Evolutionary conservation across 2,329 filamentous ascomycete genomes (phyloP).

Genomic region (Curvularia lunata): DNA sequence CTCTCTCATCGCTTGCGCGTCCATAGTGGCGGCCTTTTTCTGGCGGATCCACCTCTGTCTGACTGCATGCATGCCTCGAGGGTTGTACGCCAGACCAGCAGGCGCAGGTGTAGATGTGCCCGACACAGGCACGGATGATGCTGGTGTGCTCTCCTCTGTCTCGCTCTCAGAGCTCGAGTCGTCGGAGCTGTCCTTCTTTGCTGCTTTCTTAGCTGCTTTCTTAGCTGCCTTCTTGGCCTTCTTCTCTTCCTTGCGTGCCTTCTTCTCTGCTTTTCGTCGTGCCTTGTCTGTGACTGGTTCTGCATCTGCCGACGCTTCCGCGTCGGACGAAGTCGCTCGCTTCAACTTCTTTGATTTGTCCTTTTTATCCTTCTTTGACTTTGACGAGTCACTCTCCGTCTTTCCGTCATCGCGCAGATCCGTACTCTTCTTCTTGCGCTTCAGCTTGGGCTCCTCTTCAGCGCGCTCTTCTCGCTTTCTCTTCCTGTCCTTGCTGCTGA

Average conservation of each 20-base stretch:
- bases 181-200: slow-evolving; percentile 31
- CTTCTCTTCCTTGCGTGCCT: slow-evolving; percentile 53
- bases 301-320: slow-evolving; percentile 29
- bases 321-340: slow-evolving; percentile 26
- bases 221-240: slow-evolving; percentile 58
- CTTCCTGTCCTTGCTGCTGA: slow-evolving; percentile 40
- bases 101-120: slow-evolving; percentile 55
- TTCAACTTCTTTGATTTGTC: slow-evolving; percentile 39
- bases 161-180: slow-evolving; percentile 38
- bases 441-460: slow-evolving; percentile 41
- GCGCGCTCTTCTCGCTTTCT: slow-evolving; percentile 46
- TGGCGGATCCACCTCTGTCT: slow-evolving; percentile 85
- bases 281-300: slow-evolving; percentile 53
- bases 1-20: slow-evolving; percentile 84
- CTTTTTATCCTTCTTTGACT: slow-evolving; percentile 40
- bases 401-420: slow-evolving; percentile 40
- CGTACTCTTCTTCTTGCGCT: slow-evolving; percentile 49
- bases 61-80: slow-evolving; percentile 72
- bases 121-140: slow-evolving; percentile 45
- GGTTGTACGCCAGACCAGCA: slow-evolving; percentile 44
- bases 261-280: slow-evolving; percentile 52
- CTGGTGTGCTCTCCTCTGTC: slow-evolving; percentile 39
- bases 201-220: slow-evolving; percentile 50
- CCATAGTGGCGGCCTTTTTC: slow-evolving; percentile 82
- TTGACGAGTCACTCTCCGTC: slow-evolving; percentile 28